These are phyloP conservation scores for Berkeleyomyces basicola DNA, from an alignment of 2,329 filamentous ascomycete species.

Conservation along the genomic window DNA sequence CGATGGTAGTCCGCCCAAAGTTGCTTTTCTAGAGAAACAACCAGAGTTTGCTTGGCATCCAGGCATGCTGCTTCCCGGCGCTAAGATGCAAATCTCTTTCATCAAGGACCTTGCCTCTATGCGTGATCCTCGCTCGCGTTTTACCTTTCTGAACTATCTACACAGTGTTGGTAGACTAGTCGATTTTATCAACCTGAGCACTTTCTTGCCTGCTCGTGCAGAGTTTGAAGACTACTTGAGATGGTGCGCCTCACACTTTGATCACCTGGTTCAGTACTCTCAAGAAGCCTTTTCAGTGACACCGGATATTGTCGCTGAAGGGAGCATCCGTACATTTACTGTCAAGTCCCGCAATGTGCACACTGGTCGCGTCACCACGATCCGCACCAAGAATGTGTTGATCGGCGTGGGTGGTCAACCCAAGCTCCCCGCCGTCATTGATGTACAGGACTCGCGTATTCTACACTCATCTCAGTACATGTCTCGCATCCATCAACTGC, in stretches of 20 bases:
- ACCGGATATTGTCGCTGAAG: slow-evolving; percentile 33
- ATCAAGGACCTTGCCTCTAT: slow-evolving; percentile 89
- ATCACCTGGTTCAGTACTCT: slow-evolving; percentile 54
- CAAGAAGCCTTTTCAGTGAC: slow-evolving; percentile 60
- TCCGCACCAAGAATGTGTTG: slow-evolving; percentile 48
- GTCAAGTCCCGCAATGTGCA: slow-evolving; percentile 47
- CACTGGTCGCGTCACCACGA: slow-evolving; percentile 36
- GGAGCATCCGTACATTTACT: slow-evolving; percentile 42
- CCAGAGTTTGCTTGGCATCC: slow-evolving; percentile 76
- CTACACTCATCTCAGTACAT: slow-evolving; percentile 84
- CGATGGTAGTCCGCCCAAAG: slow-evolving; percentile 38
- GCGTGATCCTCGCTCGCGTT: slow-evolving; percentile 72
- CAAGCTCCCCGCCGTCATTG: slow-evolving; percentile 54
- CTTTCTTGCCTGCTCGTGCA: slow-evolving; percentile 68
- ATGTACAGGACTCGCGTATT: slow-evolving; percentile 52
- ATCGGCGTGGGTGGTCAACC: slow-evolving; percentile 44
- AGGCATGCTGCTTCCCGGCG: slow-evolving; percentile 84
- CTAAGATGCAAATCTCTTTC: slow-evolving; percentile 96
- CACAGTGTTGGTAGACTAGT: slow-evolving; percentile 66
- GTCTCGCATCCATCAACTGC: slow-evolving; percentile 41
- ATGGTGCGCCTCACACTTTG: slow-evolving; percentile 77
- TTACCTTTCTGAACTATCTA: slow-evolving; percentile 93
- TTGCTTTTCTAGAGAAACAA: slow-evolving; percentile 82
- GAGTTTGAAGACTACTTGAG: slow-evolving; percentile 94
- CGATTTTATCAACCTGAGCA: slow-evolving; percentile 78